Evolutionary conservation across 2,329 filamentous ascomycete genomes (phyloP), one percentile per base, ranked within the genome.

Genomic region (Dothiorella sarmentorum): DNA sequence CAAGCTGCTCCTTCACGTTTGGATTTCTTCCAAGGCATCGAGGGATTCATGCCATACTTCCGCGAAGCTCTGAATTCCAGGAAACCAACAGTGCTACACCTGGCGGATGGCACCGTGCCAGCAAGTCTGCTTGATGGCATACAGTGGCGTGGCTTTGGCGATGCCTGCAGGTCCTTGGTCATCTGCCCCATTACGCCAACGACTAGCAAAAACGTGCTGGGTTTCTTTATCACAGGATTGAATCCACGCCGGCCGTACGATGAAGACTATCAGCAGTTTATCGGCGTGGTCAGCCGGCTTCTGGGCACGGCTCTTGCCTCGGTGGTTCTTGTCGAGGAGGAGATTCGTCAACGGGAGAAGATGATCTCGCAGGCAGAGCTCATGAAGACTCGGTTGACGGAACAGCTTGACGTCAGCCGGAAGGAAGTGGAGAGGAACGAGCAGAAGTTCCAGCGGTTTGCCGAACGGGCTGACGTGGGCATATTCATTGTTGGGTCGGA

Each of bases 191-290:
- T 78, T 31, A 66, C 66, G 11, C 70, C 70, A 2, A 71, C 72
- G 0, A 69, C 65, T 3, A 67, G 66, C 4, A 66, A 68, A 7
- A 69, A 73, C 22, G 64, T 73, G 2, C 65, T 75, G 33, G 75
- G 73, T 0, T 72, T 77, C 24, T 51, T 77, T 5, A 64, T 78
- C 2, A 59, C 75, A 13, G 75, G 73, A 0, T 55, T 75, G 1
- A 76, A 74, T 45, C 73, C 74, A 3, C 66, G 72, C 2, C 65
- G 69, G 17, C 69, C 71, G 0, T 74, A 72, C 40, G 71, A 76
- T 35, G 65, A 69, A 17, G 69, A 73, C 9, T 77, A 77, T 45
- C 66, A 70, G 31, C 62, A 71, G 15, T 77, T 73, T 53, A 63
- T 73, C 2, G 64, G 70, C 13, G 65, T 76, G 1, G 63, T 71